Percentiles rank a stretch among this genome's conserved stretches.
phyloP scores from a whole-genome alignment of 371 early-diverging fungal species.

The Mortierella sp. region DNA sequence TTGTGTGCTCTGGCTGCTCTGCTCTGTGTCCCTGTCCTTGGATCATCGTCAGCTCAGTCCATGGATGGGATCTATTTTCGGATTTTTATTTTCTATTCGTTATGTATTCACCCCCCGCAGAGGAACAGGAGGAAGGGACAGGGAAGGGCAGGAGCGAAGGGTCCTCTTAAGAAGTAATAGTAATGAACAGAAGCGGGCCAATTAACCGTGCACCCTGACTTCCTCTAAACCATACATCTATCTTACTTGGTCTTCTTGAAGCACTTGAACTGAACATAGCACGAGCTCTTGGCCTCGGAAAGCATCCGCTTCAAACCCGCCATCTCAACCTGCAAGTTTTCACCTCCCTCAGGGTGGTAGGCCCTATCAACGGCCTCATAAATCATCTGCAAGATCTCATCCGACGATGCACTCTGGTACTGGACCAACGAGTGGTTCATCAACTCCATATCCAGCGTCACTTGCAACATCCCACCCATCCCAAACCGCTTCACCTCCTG shows the following conservation, averaged over 20 bases:
- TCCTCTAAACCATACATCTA: background rate
- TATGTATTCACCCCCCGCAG: background rate
- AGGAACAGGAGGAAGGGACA: background rate
- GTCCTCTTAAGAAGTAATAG: background rate
- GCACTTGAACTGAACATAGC: conserved; percentile 83
- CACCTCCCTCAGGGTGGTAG: conserved; percentile 69
- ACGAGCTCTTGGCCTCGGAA: conserved; percentile 74
- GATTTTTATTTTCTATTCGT: background rate
- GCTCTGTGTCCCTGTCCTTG: background rate
- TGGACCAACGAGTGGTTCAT: conserved; percentile 83
- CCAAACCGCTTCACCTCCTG: conserved; percentile 88
- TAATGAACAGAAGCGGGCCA: background rate
- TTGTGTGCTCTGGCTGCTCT: background rate
- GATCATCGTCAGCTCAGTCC: background rate
- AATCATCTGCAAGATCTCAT: conserved; percentile 74
- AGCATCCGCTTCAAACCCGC: conserved; percentile 75
- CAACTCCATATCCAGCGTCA: conserved; percentile 88
- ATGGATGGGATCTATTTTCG: background rate
- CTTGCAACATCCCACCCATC: conserved; percentile 93
- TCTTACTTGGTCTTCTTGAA: conserved; percentile 71
- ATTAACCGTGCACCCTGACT: background rate
- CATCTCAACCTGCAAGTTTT: conserved; percentile 71
- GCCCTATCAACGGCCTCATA: conserved; percentile 80
- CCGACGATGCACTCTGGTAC: conserved; percentile 75
- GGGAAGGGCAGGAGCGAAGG: background rate